Evolutionary conservation across 1,139 yeast genomes (phyloP).

Genomic region (Meyerozyma smithsonii): DNA sequence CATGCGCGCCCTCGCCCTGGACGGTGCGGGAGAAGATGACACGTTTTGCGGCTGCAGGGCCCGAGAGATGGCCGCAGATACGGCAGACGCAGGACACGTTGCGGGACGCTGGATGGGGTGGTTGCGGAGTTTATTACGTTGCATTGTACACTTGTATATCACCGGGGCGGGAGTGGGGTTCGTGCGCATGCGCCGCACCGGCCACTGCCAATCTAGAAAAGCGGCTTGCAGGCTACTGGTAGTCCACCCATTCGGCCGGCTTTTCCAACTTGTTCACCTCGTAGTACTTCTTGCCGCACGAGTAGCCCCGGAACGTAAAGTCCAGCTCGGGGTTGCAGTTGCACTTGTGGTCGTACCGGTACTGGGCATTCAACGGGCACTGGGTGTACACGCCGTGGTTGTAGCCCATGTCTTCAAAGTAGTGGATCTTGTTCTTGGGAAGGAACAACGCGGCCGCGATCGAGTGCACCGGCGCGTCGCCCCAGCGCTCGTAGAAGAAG

Average conservation of each 20-base stretch:
- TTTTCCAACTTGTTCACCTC: slow-evolving; percentile 39
- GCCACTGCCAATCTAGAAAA: no score
- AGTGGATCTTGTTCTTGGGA: slow-evolving; percentile 63
- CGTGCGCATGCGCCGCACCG: no score
- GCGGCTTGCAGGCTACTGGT: not conserved
- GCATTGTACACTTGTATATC: no score
- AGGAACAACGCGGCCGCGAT: slow-evolving; percentile 73
- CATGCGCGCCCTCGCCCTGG: not conserved
- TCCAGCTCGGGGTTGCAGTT: slow-evolving; percentile 46
- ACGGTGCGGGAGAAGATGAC: no score
- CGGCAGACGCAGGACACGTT: no score
- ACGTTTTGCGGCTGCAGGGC: no score
- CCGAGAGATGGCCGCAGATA: no score
- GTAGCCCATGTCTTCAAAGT: slow-evolving; percentile 80
- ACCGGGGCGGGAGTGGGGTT: no score
- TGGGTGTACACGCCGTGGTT: slow-evolving; percentile 62
- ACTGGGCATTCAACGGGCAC: slow-evolving; percentile 47
- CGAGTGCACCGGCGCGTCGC: slow-evolving; percentile 91
- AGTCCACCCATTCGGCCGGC: slow-evolving; percentile 38
- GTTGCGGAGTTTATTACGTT: no score
- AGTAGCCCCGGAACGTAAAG: slow-evolving; percentile 51
- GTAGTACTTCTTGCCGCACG: slow-evolving; percentile 49
- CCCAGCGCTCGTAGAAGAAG: slow-evolving; percentile 94
- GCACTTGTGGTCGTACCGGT: slow-evolving; percentile 44
- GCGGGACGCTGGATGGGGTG: no score